A percentile compares a stretch with the other conserved stretches of the same genome.
phyloP scores from a whole-genome alignment of 495 filamentous ascomycete species.

The Penicilliopsis zonata region DNA sequence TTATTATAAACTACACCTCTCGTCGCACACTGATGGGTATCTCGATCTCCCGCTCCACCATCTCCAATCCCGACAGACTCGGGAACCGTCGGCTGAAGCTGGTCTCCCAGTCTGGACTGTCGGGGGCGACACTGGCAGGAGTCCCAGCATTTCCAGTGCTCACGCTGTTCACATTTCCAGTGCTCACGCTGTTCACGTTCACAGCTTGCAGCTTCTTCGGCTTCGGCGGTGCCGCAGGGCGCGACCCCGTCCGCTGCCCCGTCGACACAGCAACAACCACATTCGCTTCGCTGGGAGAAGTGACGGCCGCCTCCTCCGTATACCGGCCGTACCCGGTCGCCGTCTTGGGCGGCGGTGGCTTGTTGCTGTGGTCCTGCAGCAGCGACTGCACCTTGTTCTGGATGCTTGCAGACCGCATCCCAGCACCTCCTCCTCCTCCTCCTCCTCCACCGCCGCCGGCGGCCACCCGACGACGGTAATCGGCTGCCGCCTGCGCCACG shows the following conservation, averaged over 20 bases:
- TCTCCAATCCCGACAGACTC: slow-evolving; percentile 66
- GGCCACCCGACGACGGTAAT: slow-evolving; percentile 70
- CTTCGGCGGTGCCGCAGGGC: slow-evolving; percentile 47
- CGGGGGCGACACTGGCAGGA: slow-evolving; percentile 29
- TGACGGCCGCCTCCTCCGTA: slow-evolving; percentile 42
- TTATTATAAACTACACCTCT: too few relatives aligned
- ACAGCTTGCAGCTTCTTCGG: slow-evolving; percentile 38
- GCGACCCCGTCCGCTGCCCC: slow-evolving; percentile 14
- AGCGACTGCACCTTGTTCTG: slow-evolving; percentile 82
- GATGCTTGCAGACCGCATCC: slow-evolving; percentile 60
- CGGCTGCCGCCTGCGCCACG: slow-evolving; percentile 85
- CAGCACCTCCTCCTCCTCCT: slow-evolving; percentile 23
- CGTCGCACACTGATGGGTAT: too few relatives aligned
- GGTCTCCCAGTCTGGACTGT: slow-evolving; percentile 53
- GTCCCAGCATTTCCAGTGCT: slow-evolving; percentile 11
- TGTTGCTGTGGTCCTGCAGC: slow-evolving; percentile 65
- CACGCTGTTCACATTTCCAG: too few relatives aligned
- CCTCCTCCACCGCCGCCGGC: slow-evolving; percentile 46
- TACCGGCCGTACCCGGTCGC: slow-evolving; percentile 83
- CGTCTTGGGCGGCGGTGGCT: slow-evolving; percentile 51
- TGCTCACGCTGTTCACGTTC: slow-evolving; percentile 7
- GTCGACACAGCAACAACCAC: slow-evolving; percentile 4
- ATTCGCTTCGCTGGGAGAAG: slow-evolving; percentile 1
- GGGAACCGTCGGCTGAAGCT: slow-evolving; percentile 78
- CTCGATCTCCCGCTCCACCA: slow-evolving; percentile 64